Evolutionary conservation across 129 eudicot species (phyloP).

Genomic region (Flaveria trinervia): DNA sequence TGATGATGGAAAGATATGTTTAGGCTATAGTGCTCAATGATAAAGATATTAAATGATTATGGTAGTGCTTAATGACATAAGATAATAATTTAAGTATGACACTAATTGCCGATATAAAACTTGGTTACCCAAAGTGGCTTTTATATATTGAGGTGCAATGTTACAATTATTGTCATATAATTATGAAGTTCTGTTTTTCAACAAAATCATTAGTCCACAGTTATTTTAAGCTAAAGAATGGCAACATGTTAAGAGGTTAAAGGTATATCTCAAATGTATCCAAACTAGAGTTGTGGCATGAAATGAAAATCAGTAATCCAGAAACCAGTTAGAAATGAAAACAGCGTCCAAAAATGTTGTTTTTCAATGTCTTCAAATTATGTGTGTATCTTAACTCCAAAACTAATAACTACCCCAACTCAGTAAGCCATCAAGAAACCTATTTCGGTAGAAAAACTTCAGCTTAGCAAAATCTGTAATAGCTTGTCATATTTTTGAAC

Average conservation of each 20-base stretch:
- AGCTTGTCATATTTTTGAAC: background rate
- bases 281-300: conserved; percentile 18
- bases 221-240: background rate
- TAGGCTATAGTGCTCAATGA: conserved; percentile 10
- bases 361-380: conserved; percentile 16
- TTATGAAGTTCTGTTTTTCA: conserved; percentile 3
- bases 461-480: conserved; percentile 8
- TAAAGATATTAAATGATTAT: conserved; percentile 9
- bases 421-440: conserved; percentile 20
- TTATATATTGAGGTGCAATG: conserved; percentile 7
- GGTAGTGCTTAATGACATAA: conserved; percentile 25
- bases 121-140: conserved; percentile 14
- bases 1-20: conserved; percentile 14
- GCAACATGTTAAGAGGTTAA: background rate
- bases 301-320: conserved; percentile 26
- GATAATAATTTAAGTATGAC: background rate
- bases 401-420: background rate
- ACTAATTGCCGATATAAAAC: background rate
- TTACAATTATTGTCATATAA: background rate
- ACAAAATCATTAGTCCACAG: conserved; percentile 19
- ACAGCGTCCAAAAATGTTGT: background rate
- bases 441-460: background rate
- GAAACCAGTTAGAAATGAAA: conserved; percentile 12
- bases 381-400: background rate
- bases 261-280: conserved; percentile 12